Evolutionary conservation across 129 eudicot genomes (phyloP).

Genomic region (Deinandra increscens): DNA sequence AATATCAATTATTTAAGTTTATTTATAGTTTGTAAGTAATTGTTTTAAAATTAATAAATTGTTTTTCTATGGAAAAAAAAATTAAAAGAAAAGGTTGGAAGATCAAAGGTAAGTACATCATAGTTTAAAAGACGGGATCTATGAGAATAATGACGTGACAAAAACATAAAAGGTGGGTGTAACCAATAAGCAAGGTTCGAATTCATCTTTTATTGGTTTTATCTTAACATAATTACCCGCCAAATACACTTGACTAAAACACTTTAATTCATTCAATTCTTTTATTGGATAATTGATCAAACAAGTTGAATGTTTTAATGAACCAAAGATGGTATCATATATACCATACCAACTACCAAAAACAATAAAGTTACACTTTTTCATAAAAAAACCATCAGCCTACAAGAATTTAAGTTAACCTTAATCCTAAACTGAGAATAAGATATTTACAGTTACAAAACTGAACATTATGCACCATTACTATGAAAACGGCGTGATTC

Average conservation of each 20-base stretch:
- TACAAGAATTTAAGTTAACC: slow-evolving; percentile 1
- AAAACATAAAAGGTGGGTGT: no score
- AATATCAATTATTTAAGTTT: no score
- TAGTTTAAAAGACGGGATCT: no score
- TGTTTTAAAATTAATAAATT: no score
- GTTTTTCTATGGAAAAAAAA: no score
- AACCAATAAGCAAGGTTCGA: no score
- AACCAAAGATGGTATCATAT: background rate
- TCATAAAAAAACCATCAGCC: background rate
- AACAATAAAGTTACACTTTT: background rate
- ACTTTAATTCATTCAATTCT: background rate
- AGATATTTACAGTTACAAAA: slow-evolving; percentile 28
- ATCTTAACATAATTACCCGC: background rate
- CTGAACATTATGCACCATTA: slow-evolving; percentile 17
- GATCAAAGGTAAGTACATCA: no score
- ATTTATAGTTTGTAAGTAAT: no score
- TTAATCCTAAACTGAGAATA: background rate
- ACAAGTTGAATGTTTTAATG: background rate
- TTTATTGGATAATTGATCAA: background rate
- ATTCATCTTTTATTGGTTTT: no score
- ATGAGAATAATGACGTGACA: no score
- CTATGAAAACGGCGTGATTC: slow-evolving; percentile 27
- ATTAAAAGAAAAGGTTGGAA: no score
- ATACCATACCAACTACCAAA: no score
- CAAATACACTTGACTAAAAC: background rate